Base-by-base conservation (phyloP, 129 eudicot species). In the Calendula officinalis region DNA sequence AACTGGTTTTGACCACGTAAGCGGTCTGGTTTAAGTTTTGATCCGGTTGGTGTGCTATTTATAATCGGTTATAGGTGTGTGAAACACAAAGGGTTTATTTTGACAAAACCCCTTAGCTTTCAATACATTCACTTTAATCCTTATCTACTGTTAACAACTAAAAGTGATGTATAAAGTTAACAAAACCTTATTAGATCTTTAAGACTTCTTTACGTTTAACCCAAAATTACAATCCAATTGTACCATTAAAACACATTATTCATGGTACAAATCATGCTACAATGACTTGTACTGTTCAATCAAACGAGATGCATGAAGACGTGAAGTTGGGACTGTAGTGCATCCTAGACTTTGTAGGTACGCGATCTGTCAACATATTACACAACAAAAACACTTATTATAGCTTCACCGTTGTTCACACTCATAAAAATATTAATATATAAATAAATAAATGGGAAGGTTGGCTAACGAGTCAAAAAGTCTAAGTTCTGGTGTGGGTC, bases 281-380 rank as follows among this genome's bases (percentile, higher is more conserved):
- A 91, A 14, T 63, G 95, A 81, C 67, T 88, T 92, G 76, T 92
- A 92, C 44, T 92, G 87, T 68, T 92, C 99, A 13, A 92, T 92
- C 71, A 92, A 68, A 44, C 76, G 96, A 36, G 99, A 92, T 12
- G 96, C 99, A 41, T 92, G 99, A 57, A 92, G 99, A 34, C 95
- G 88, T 9, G 99, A 83, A 53, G 90, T 73, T 54, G 99, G 99
- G 51, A 77, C 80, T 7, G 81, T 74, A 3, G 96, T 92, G 86
- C 98, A 92, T 52, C 98, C 98, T 61, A 92, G 82, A 65, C 52
- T 83, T 53, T 80, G 95, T 60, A 92, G 69, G 69, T 85, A 88
- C 2, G 79, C 81, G 30, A 88, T 85, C 99, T 92, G 91, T 48
- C 34, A 35, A 35, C 56, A 57, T 5, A 55, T n/a, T 35, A 42